Percentiles rank a stretch among this genome's conserved stretches.
Evolutionary conservation across 208 protist species (phyloP).

Genomic region (Leptomonas pyrrhocoris): DNA sequence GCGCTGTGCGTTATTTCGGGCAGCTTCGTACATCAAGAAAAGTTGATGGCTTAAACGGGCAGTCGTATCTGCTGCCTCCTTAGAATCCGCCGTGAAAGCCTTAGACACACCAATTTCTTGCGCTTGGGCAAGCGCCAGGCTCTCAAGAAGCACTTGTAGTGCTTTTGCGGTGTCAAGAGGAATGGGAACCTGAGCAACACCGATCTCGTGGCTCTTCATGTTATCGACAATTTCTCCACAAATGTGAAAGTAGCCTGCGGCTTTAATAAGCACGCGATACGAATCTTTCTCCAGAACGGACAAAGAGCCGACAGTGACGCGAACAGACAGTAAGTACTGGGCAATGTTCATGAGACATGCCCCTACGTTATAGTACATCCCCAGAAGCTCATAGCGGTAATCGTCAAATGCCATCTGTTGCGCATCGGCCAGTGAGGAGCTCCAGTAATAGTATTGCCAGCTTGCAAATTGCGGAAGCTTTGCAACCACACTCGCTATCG

Average conservation of each 20-base stretch:
- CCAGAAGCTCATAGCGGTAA: slow-evolving; percentile 73
- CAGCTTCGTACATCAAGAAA: slow-evolving; percentile 53
- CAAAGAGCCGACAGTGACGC: slow-evolving; percentile 31
- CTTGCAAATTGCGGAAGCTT: slow-evolving; percentile 42
- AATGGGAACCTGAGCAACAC: slow-evolving; percentile 35
- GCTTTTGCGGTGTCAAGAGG: slow-evolving; percentile 38
- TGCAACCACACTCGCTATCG: slow-evolving; percentile 36
- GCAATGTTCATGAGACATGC: slow-evolving; percentile 55
- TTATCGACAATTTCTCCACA: slow-evolving; percentile 35
- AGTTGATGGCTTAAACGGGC: slow-evolving; percentile 57
- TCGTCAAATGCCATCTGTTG: slow-evolving; percentile 59
- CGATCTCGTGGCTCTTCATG: slow-evolving; percentile 48
- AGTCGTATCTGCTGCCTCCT: slow-evolving; percentile 32
- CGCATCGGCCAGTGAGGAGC: slow-evolving; percentile 42
- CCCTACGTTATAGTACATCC: slow-evolving; percentile 71
- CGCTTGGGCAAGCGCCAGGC: slow-evolving; percentile 54
- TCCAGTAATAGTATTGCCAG: slow-evolving; percentile 61
- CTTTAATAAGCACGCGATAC: slow-evolving; percentile 62
- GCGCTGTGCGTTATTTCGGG: slow-evolving; percentile 18
- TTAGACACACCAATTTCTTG: slow-evolving; percentile 67
- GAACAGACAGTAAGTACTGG: slow-evolving; percentile 53
- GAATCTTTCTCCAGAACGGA: slow-evolving; percentile 63
- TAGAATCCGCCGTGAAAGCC: slow-evolving; percentile 47
- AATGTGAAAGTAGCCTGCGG: slow-evolving; percentile 64
- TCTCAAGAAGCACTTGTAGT: slow-evolving; percentile 41